phyloP scores from a whole-genome alignment of 495 filamentous ascomycete species.

The Hapsidospora chrysogenum region DNA sequence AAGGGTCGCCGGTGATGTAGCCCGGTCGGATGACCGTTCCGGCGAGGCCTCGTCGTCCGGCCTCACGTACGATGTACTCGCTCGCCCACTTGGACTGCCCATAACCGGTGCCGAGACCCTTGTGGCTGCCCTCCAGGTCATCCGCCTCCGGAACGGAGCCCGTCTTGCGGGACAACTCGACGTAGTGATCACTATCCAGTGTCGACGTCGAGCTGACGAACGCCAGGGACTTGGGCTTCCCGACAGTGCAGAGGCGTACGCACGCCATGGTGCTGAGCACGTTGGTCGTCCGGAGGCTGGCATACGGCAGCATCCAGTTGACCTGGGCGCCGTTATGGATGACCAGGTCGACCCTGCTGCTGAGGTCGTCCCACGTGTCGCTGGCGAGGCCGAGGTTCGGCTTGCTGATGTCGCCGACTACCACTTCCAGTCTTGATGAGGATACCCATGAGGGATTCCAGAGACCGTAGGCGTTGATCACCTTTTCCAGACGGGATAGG shows the following conservation, averaged over 20 bases:
- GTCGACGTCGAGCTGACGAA: slow-evolving; percentile 65
- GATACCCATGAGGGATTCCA: slow-evolving; percentile 32
- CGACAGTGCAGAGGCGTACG: slow-evolving; percentile 44
- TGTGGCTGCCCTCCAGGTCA: slow-evolving; percentile 11
- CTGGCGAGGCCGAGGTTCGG: slow-evolving; percentile 43
- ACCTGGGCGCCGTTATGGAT: slow-evolving; percentile 68
- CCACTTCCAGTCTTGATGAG: slow-evolving; percentile 28
- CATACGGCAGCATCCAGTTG: slow-evolving; percentile 55
- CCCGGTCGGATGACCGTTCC: slow-evolving; percentile 57
- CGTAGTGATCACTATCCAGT: slow-evolving; percentile 53
- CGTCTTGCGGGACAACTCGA: slow-evolving; percentile 36
- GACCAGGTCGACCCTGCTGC: slow-evolving; percentile 43
- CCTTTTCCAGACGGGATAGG: slow-evolving; percentile 19
- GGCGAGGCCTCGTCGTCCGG: slow-evolving; percentile 45
- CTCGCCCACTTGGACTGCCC: slow-evolving; percentile 29
- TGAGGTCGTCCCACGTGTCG: slow-evolving; percentile 35
- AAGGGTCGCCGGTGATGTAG: slow-evolving; percentile 52
- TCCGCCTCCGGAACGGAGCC: slow-evolving; percentile 11
- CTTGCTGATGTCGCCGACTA: slow-evolving; percentile 45
- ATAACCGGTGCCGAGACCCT: slow-evolving; percentile 45
- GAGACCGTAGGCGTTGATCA: slow-evolving; percentile 46
- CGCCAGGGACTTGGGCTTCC: slow-evolving; percentile 52
- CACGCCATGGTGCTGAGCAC: slow-evolving; percentile 52
- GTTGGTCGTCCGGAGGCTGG: slow-evolving; percentile 45
- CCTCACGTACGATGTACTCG: slow-evolving; percentile 54